A percentile compares a stretch with the other conserved stretches of the same genome.
phyloP scores from a whole-genome alignment of 148 eudicot species.

The Arbutus unedo region DNA sequence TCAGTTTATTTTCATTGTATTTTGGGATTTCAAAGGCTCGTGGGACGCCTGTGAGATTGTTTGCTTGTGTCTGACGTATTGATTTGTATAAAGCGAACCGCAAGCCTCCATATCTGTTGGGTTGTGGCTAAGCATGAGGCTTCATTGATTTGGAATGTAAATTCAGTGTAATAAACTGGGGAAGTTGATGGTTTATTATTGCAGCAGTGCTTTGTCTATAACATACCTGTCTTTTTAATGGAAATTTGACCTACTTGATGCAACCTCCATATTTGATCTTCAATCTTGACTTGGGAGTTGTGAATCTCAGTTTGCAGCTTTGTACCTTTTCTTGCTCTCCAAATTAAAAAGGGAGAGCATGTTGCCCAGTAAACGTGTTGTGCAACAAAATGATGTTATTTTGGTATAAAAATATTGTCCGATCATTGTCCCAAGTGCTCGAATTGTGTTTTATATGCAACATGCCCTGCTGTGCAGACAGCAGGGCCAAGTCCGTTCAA shows the following conservation, averaged over 20 bases:
- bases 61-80: background rate
- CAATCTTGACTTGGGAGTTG: background rate
- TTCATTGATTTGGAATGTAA: conserved; percentile 2
- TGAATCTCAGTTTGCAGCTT: background rate
- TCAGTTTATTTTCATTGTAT: background rate
- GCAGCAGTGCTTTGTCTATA: background rate
- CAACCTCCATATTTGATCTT: background rate
- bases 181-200: conserved; percentile 11
- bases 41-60: conserved; percentile 5
- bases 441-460: too few species aligned
- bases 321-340: background rate
- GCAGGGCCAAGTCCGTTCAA: too few species aligned
- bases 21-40: background rate
- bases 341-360: too few species aligned
- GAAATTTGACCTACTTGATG: conserved; percentile 3
- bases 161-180: background rate
- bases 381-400: too few species aligned
- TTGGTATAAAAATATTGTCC: too few species aligned
- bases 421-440: too few species aligned
- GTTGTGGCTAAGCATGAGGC: background rate
- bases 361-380: too few species aligned
- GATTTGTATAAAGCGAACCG: conserved; percentile 9
- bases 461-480: too few species aligned
- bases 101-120: background rate
- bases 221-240: background rate